Base-by-base conservation (phyloP, 2,329 filamentous ascomycete species). In the Penicillium sp. region DNA sequence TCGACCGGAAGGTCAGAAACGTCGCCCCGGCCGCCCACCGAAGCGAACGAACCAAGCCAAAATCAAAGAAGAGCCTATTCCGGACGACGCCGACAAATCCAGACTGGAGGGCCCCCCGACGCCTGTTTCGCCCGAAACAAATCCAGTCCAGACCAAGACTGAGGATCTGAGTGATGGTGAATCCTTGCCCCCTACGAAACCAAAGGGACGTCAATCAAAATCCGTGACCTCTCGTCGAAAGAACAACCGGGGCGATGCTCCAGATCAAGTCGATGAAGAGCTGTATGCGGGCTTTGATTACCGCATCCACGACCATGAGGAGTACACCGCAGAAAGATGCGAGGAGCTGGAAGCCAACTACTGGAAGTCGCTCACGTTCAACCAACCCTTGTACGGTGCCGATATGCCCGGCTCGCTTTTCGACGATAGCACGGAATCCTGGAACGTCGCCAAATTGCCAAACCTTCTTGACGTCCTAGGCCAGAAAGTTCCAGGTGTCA, bases 351-450 rank as follows among this genome's bases (percentile, higher is more conserved):
- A 99, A 74, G 88, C 90, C 49, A 88, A 88, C 41, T 99, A 99
- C 76, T 99, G 94, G 94, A 97, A 95, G 75, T 96, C 91, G 1
- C 81, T 99, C 58, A 97, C 92, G 21, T 99, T 95, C 75, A 95
- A 93, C 44, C 88, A 90, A 53, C 94, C 94, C 0, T 84, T 99
- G 72, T 99, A 99, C 65, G 94, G 94, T 48, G 94, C 94, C 7
- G 94, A 99, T 73, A 90, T 99, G 83, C 92, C 92, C 64, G 94
- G 94, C 11, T 96, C 93, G 0, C 82, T 99, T 2, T 99, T 99
- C 71, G 87, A 94, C 63, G 92, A 97, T 42, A 82, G 83, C 2
- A 92, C 88, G 3, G 88, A 89, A 6, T 81, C 79, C 31, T 99
- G 94, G 94, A 99, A 99, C 65, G 85, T 99, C 42, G 94, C 95